Conservation (phyloP, 1,139 yeast genomes). For the Saccharomyces hybrid region DNA sequence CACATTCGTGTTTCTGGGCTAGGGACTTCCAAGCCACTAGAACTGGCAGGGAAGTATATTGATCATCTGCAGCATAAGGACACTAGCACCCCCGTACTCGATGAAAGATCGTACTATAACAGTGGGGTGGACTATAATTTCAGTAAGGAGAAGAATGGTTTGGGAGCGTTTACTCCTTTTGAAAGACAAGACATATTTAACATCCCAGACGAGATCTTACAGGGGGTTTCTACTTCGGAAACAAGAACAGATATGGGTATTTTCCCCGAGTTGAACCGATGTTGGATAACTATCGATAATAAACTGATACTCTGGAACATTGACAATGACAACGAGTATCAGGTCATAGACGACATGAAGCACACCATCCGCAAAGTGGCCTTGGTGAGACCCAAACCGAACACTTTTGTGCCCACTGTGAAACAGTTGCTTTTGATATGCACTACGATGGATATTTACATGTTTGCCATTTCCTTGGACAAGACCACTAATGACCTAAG, state of each 20-base stretch:
- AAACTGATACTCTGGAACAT: conserved; percentile 79
- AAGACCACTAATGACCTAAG: conserved; percentile 48
- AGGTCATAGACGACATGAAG: conserved; percentile 74
- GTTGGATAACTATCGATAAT: conserved; percentile 85
- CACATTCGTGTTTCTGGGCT: conserved; percentile 25
- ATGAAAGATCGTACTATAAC: conserved; percentile 36
- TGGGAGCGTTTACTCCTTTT: conserved; percentile 61
- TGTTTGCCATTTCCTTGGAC: conserved; percentile 63
- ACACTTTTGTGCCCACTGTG: conserved; percentile 72
- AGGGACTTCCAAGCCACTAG: conserved; percentile 29
- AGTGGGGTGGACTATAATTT: conserved; percentile 39
- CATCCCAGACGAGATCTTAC: conserved; percentile 78
- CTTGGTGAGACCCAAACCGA: conserved; percentile 70
- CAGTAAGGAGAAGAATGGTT: conserved; percentile 34
- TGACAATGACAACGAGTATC: conserved; percentile 55
- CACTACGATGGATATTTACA: conserved; percentile 71
- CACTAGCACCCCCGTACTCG: conserved; percentile 36
- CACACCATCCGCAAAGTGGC: conserved; percentile 73
- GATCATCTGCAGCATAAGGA: conserved; percentile 36
- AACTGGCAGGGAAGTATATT: conserved; percentile 36
- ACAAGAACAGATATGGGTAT: conserved; percentile 74
- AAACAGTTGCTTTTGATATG: conserved; percentile 67
- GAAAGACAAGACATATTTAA: conserved; percentile 60
- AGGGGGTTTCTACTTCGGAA: conserved; percentile 59
- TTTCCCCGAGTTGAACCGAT: conserved; percentile 71